Base-by-base conservation (phyloP, 345 rosid species). In the Eutrema yunnanense region DNA sequence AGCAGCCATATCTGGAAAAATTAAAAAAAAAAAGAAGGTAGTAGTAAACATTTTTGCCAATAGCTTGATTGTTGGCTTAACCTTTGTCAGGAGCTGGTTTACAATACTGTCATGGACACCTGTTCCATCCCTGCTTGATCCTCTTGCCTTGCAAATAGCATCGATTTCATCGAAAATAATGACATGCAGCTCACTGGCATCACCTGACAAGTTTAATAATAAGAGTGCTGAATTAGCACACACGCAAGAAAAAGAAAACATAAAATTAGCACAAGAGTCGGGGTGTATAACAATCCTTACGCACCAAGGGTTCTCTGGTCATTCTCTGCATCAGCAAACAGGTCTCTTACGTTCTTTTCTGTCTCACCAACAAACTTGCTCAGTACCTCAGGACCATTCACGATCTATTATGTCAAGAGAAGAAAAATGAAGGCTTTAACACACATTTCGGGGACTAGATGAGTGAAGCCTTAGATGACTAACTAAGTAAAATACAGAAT, bases 101-200 rank as follows among this genome's bases (percentile, higher is more conserved):
- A 93, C 98, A 12, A 90, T 87, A 78, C 96, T 81, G 68, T 93
- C 98, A 81, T 90, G 93, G 69, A 93, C 97, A 77, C 97, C 96
- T 16, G 96, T 88, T 38, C 97, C 96, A 81, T 93, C 94, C 78
- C 89, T 81, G 37, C 90, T 90, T 19, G 97, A 90, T 75, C 97
- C 97, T 84, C 97, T 85, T 48, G 98, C 97, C 98, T 93, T 93
- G 73, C 97, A 93, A 48, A 93, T 89, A 71, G 98, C 97, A 89
- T 90, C 98, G 78, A 90, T 93, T 79, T 93, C 98, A 79, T 93
- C 94, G 81, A 93, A 90, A 32, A 93, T 90, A 60, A 93, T 90
- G 58, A 90, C 97, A 81, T 93, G 98, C 73, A 90, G 71, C 33
- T 90, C 97, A 78, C 98, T 90, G 43, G 86, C 86, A 30, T 93